A percentile compares a stretch with the other conserved stretches of the same genome.
Conservation (phyloP, 1,139 yeast species). For the Citeromyces siamensis region DNA sequence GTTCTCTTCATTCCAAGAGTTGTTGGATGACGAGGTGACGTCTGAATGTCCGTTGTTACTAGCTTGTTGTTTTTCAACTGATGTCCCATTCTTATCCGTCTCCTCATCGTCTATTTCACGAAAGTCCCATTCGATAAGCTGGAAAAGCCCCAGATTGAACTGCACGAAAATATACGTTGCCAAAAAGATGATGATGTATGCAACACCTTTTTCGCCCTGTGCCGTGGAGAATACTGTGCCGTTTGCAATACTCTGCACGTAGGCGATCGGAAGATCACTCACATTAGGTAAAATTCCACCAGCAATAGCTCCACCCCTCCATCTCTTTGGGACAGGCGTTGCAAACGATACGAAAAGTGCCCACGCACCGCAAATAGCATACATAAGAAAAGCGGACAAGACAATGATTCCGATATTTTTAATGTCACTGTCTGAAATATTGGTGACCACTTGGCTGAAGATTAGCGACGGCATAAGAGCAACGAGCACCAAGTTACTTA, state of each 20-base stretch:
- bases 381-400: slow-evolving; percentile 35
- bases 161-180: slow-evolving; percentile 63
- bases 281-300: slow-evolving; percentile 52
- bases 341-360: slow-evolving; percentile 19
- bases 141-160: slow-evolving; percentile 68
- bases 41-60: neutral
- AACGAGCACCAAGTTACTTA: slow-evolving; percentile 39
- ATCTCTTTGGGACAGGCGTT: slow-evolving; percentile 34
- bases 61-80: neutral
- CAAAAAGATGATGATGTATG: slow-evolving; percentile 75
- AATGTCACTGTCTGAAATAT: slow-evolving; percentile 38
- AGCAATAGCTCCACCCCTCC: slow-evolving; percentile 46
- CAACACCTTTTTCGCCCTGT: slow-evolving; percentile 71
- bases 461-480: slow-evolving; percentile 47
- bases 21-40: neutral
- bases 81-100: neutral
- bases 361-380: slow-evolving; percentile 22
- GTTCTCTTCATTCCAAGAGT: slow-evolving; percentile 1
- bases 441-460: slow-evolving; percentile 34
- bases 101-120: slow-evolving; percentile 9
- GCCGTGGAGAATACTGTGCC: slow-evolving; percentile 40
- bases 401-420: slow-evolving; percentile 42
- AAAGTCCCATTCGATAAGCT: slow-evolving; percentile 63
- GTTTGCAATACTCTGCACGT: slow-evolving; percentile 45
- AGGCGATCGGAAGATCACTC: slow-evolving; percentile 52